Base-by-base conservation (phyloP, 768 basidiomycete genomes). In the Macrolepiota fuliginosa region DNA sequence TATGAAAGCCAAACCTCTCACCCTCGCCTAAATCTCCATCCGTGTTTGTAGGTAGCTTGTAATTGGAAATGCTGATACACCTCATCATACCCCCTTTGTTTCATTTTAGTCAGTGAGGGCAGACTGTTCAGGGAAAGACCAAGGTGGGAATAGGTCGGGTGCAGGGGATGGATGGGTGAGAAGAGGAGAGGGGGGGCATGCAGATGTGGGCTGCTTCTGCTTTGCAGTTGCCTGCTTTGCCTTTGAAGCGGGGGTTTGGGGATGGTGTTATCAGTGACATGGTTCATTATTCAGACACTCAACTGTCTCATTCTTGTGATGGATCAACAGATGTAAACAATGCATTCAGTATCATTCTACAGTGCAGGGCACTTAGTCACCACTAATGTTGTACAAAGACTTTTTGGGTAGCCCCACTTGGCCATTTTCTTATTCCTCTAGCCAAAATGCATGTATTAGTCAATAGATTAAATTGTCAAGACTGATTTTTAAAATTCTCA, bases 1-100 rank as follows among this genome's bases (percentile, higher is more conserved):
- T 81, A 79, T 0, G 87, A 87, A 74, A 92, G 76, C 88, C 89
- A 92, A 89, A 88, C 72, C 82, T 82, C 67, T 92, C 90, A 32
- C 76, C 80, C 36, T 89, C 89, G 36, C 59, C 74, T 52, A 91
- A 72, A 56, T 72, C 36, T 75, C 75, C 12, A 77, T 76, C 40
- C 71, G 67, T 45, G 6, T 74, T 66, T 19, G 70, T 77, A 3
- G 87, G 82, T n/a, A 89, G 66, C 7, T 64, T 72, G 69, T 88
- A 88, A 2, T 74, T 75, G 0, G 65, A 90, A 89, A 69, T 89
- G 81, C 19, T 71, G 72, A 35, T 86, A 74, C 17, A 91, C 83
- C 51, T 73, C 72, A 49, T 80, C 70, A 61, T 81, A 80, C 71
- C 82, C 74, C 61, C 71, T 74, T 50, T 76, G 75, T 56, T 87